Evolutionary conservation across 148 eudicot genomes (phyloP).

Genomic region (Amaranthus hypochondriacus): DNA sequence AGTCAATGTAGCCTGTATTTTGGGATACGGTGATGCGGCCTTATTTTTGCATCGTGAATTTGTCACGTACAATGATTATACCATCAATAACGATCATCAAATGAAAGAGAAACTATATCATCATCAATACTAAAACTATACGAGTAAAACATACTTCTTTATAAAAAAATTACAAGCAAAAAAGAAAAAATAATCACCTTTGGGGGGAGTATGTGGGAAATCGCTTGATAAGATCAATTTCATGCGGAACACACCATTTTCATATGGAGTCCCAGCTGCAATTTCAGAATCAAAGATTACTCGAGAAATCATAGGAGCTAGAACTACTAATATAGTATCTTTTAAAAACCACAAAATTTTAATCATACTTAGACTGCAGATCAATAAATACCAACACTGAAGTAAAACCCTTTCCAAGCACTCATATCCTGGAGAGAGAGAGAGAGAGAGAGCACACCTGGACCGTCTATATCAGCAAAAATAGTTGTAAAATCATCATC

Average conservation of each 20-base stretch:
- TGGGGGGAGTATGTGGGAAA: constrained; percentile 92
- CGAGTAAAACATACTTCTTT: no score
- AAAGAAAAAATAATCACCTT: constrained; percentile 45
- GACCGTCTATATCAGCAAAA: constrained; percentile 94
- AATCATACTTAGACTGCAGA: neutral
- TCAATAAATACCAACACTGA: neutral
- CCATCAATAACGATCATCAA: no score
- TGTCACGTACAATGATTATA: no score
- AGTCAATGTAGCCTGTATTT: no score
- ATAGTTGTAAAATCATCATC: constrained; percentile 93
- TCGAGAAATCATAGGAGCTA: neutral
- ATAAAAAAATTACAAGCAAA: neutral
- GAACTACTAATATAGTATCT: neutral
- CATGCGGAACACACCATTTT: constrained; percentile 93
- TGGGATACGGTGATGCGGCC: no score
- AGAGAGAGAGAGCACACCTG: constrained; percentile 42
- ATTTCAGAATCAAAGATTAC: constrained; percentile 19
- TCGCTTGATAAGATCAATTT: constrained; percentile 82
- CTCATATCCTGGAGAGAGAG: neutral
- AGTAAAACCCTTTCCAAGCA: neutral
- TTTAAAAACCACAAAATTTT: neutral
- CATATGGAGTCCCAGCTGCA: constrained; percentile 99
- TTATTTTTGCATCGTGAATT: no score
- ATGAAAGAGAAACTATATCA: no score
- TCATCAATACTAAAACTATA: no score